Evolutionary conservation across 139 green algal species (phyloP), one percentile per base, ranked within the genome.

Genomic region (Nannochloris sp.): DNA sequence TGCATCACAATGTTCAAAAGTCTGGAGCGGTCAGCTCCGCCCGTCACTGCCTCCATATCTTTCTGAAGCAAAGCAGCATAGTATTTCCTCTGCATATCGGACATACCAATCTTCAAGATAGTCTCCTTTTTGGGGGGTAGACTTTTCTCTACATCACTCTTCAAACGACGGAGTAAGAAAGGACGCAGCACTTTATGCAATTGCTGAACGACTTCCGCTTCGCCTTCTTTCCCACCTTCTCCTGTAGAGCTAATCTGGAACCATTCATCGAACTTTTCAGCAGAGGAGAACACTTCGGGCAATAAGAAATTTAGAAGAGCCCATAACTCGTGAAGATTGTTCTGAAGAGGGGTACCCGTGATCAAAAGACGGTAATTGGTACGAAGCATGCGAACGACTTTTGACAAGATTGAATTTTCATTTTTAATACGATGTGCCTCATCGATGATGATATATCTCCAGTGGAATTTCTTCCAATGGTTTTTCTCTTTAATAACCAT

Each of bases 401-500:
- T 81, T 32, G 82, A 92, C 3, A 99, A 85, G 9, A 91, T 79
- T 27, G 80, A 92, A 76, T 99, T 98, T 65, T 97, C 92, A 71
- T 99, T 98, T 82, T 99, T 99, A 79, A 99, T 97, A 64, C 95
- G 84, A 70, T 99, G 95, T 39, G 95, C 95, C 73, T 99, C 95
- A 66, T 98, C 94, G 55, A 99, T 98, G 83, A 99, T 96, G 77
- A 99, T 90, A 82, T 99, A 99, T 51, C 91, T 80, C 91, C 90
- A 99, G 82, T 93, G 84, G 79, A 96, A 96, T 58, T 85, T 85
- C 66, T 88, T 89, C 76, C 97, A 92, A 68, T 89, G 75, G 65
- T 85, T 89, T 79, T 96, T 97, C 82, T 99, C 94, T 79, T 97
- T 98, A 87, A 99, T 98, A 30, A 97, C 88, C 94, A 98, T 97